A percentile compares a stretch with the other conserved stretches of the same genome.
Evolutionary conservation across 148 eudicot species (phyloP).

Genomic region (Rhododendron henanense): DNA sequence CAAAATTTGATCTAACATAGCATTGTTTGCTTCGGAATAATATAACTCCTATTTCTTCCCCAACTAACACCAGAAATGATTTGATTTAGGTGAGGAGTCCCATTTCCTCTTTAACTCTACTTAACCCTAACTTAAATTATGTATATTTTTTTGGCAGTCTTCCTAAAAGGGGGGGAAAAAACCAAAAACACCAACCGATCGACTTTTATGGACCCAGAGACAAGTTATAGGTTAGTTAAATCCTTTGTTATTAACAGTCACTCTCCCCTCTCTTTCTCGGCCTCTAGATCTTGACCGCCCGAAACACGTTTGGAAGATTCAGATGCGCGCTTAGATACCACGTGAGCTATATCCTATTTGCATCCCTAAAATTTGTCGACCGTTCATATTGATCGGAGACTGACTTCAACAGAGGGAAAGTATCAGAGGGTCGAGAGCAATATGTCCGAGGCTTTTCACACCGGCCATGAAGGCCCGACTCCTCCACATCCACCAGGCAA

Average conservation of each 20-base stretch:
- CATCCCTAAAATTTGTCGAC: too few species aligned
- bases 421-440: not conserved
- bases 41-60: not conserved
- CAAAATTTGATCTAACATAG: not conserved
- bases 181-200: not conserved
- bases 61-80: not conserved
- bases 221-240: not conserved
- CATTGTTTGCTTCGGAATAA: too few species aligned
- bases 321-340: too few species aligned
- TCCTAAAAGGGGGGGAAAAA: not conserved
- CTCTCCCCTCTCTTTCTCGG: too few species aligned
- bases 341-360: too few species aligned
- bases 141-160: not conserved
- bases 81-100: not conserved
- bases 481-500: constrained; percentile 1
- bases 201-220: not conserved
- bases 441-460: not conserved
- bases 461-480: not conserved
- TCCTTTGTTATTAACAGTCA: not conserved
- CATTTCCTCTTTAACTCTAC: not conserved
- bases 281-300: too few species aligned
- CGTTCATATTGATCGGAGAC: not conserved
- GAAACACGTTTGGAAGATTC: too few species aligned
- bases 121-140: not conserved
- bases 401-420: not conserved